Percentiles rank a stretch among this genome's conserved stretches.
Evolutionary conservation across 768 basidiomycete species (phyloP).

Genomic region (Lactarius pseudohatsudake): DNA sequence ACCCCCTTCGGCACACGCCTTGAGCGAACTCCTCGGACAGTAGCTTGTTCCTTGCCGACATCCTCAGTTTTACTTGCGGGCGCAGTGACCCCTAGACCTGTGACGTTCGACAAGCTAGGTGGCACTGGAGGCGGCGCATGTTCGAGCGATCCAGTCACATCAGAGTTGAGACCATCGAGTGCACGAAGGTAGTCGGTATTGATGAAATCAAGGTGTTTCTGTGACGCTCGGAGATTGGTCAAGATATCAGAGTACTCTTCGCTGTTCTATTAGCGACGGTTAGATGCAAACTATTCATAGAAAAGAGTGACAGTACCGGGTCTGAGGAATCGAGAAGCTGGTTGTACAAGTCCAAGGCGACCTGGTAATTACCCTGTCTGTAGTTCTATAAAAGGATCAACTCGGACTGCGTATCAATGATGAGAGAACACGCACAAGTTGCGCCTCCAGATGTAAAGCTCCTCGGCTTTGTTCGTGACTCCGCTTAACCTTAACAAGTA

Average conservation of each 20-base stretch:
- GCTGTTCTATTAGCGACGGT: slow-evolving; percentile 53
- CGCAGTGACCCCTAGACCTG: slow-evolving; percentile 34
- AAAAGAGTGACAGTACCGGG: slow-evolving; percentile 51
- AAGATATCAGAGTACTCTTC: slow-evolving; percentile 88
- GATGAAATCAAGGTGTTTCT: slow-evolving; percentile 83
- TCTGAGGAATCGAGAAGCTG: slow-evolving; percentile 77
- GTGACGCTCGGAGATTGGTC: slow-evolving; percentile 80
- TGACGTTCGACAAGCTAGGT: slow-evolving; percentile 35
- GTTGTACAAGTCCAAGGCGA: slow-evolving; percentile 75
- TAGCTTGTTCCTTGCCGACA: slow-evolving; percentile 35
- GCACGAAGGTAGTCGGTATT: slow-evolving; percentile 63
- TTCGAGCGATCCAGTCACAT: slow-evolving; percentile 56
- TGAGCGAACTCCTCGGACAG: slow-evolving; percentile 51
- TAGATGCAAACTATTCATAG: slow-evolving; percentile 15
- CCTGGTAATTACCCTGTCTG: slow-evolving; percentile 71
- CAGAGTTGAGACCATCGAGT: slow-evolving; percentile 57
- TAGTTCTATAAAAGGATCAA: slow-evolving; percentile 54
- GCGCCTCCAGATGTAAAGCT: slow-evolving; percentile 78
- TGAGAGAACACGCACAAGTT: slow-evolving; percentile 58
- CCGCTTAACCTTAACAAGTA: slow-evolving; percentile 51
- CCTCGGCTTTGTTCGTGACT: slow-evolving; percentile 51
- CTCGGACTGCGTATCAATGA: slow-evolving; percentile 22
- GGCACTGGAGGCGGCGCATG: slow-evolving; percentile 58
- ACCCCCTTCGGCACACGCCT: slow-evolving; percentile 76
- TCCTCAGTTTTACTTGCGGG: slow-evolving; percentile 36